Evolutionary conservation across 2,329 filamentous ascomycete species (phyloP), one percentile per base, ranked within the genome.

Genomic region (Gnomoniopsis sp.): DNA sequence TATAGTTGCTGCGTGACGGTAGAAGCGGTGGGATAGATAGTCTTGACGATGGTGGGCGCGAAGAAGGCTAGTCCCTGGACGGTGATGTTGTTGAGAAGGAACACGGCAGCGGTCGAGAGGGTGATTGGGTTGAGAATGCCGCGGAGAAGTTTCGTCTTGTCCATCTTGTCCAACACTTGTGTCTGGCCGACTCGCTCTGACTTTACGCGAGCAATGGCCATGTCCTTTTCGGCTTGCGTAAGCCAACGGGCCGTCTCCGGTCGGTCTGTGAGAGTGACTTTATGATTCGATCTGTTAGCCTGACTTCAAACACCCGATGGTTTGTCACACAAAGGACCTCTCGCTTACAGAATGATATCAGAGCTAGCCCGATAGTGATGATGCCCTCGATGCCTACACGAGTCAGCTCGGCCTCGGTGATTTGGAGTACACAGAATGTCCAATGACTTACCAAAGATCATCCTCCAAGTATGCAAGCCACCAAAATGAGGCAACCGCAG

Each of bases 41-140:
- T 87, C 49, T 71, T 73, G 59, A 90, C 85, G 57, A 90, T 89
- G 0, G 87, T 89, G 0, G 88, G 87, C 0, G 80, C 74, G 70
- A 90, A 90, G 76, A 89, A 89, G 1, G 85, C 84, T 3, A 90
- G 75, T 3, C 87, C 87, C 66, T 89, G 86, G 2, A 90, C 87
- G 0, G 87, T 90, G 67, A 90, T 82, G 71, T 88, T 88, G 76
- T 87, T 78, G 57, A 88, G 77, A 0, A 87, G 72, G 72, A 88
- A 88, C 64, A 87, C 79, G 63, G 85, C 73, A 0, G 82, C 70
- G 0, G 80, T 86, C 10, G 72, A 72, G 0, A 88, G 65, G 0
- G 84, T 85, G 38, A 87, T 79, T 0, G 88, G 88, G 64, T 78
- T 84, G 71, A 84, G 79, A 64, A 90, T 86, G 15, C 87, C 88